These are phyloP conservation scores for Dittrichia graveolens DNA, from an alignment of 129 eudicot species.

Conservation along the genomic window DNA sequence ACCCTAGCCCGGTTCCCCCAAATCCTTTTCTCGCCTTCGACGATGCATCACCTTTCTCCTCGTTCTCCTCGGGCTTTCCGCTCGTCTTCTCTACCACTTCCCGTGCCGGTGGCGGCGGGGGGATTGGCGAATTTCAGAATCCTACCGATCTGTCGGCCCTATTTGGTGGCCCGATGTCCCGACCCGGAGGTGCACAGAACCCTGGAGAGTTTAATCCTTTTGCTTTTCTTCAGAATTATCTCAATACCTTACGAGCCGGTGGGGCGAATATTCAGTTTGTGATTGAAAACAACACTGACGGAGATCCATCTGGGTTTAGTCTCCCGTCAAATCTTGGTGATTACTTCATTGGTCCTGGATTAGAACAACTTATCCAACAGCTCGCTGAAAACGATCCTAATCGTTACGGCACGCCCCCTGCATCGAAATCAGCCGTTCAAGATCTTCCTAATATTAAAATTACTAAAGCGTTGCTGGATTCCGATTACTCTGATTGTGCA, in stretches of 20 bases:
- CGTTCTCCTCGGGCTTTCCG: conserved; percentile 37
- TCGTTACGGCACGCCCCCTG: conserved; percentile 86
- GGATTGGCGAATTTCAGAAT: conserved; percentile 27
- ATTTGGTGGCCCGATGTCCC: conserved; percentile 37
- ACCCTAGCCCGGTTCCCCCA: conserved; percentile 42
- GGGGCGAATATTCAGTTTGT: conserved; percentile 85
- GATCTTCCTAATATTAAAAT: conserved; percentile 61
- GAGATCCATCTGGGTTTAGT: conserved; percentile 36
- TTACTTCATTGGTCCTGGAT: conserved; percentile 77
- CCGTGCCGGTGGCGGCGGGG: conserved; percentile 34
- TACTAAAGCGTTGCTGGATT: conserved; percentile 51
- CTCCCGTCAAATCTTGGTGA: conserved; percentile 72
- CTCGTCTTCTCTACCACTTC: conserved; percentile 45
- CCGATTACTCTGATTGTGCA: conserved; percentile 73
- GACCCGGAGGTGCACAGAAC: conserved; percentile 28
- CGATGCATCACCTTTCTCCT: conserved; percentile 36
- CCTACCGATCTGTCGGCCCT: conserved; percentile 37
- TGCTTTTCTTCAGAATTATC: conserved; percentile 57
- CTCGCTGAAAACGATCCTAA: conserved; percentile 94
- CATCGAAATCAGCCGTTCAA: conserved; percentile 60
- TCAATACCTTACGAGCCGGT: conserved; percentile 51
- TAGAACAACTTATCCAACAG: conserved; percentile 85
- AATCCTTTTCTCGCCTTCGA: conserved; percentile 41
- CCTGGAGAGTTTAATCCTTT: conserved; percentile 69
- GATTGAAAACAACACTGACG: conserved; percentile 44